Percentiles rank a stretch among this genome's conserved stretches.
Conservation (phyloP, 164 flowering plant species). For the Berberis vulgaris region DNA sequence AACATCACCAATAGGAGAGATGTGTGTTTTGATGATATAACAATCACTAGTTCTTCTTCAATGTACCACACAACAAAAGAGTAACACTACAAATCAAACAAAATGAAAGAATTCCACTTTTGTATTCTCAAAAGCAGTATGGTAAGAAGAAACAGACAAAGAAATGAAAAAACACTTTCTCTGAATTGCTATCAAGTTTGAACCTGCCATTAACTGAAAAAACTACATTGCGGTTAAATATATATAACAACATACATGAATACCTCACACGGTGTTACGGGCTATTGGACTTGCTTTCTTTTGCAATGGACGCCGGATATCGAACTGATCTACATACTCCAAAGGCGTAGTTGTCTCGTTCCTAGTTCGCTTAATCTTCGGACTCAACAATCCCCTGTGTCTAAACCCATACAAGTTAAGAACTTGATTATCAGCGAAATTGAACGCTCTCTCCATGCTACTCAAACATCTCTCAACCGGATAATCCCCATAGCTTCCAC, state of each 20-base stretch:
- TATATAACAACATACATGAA: conserved; percentile 5
- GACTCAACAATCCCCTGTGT: conserved; percentile 73
- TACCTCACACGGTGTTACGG: conserved; percentile 7
- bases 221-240: not conserved
- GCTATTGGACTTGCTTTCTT: conserved; percentile 7
- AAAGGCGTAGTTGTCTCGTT: conserved; percentile 70
- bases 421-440: conserved; percentile 94
- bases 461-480: conserved; percentile 76
- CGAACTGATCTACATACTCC: conserved; percentile 54
- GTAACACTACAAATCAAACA: conserved; percentile 6
- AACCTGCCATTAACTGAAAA: conserved; percentile 19
- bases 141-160: conserved; percentile 3
- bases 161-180: conserved; percentile 17
- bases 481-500: conserved; percentile 90
- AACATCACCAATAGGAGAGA: not conserved
- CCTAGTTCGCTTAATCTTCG: conserved; percentile 74
- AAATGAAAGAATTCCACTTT: conserved; percentile 31
- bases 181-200: conserved; percentile 18
- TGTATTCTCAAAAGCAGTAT: conserved; percentile 15
- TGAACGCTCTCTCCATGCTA: conserved; percentile 90
- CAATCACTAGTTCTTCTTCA: conserved; percentile 8
- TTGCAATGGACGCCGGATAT: conserved; percentile 40
- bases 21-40: not conserved
- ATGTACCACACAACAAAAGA: conserved; percentile 7
- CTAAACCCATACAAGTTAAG: conserved; percentile 76